Conservation (phyloP, 768 basidiomycete species). For the Podaxis mareebaensis region DNA sequence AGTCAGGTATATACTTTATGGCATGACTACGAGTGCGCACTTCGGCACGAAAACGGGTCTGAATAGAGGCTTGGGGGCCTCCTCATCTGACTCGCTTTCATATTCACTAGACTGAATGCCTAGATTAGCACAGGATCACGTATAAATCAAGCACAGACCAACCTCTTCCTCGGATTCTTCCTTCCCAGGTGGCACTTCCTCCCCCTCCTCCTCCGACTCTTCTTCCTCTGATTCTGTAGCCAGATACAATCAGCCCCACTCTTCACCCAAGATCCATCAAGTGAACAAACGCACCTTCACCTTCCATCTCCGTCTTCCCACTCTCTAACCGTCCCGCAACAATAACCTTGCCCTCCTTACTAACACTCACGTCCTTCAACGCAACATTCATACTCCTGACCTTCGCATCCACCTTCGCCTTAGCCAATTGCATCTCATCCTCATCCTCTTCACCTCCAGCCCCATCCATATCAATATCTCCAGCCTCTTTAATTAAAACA, state of each 20-base stretch:
- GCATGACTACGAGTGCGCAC: slow-evolving; percentile 37
- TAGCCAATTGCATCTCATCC: slow-evolving; percentile 39
- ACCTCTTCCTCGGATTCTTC: slow-evolving; percentile 48
- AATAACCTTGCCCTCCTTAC: slow-evolving; percentile 76
- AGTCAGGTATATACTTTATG: slow-evolving; percentile 8
- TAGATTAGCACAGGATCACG: background rate
- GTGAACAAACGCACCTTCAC: slow-evolving; percentile 25
- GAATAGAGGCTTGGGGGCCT: slow-evolving; percentile 73
- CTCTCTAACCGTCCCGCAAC: slow-evolving; percentile 80
- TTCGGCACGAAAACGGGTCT: slow-evolving; percentile 95
- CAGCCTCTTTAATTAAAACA: slow-evolving; percentile 58
- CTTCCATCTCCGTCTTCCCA: slow-evolving; percentile 67
- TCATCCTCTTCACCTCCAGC: slow-evolving; percentile 41
- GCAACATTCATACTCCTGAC: slow-evolving; percentile 69
- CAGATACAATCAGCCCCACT: slow-evolving; percentile 22
- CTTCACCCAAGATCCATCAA: background rate
- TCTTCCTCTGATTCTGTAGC: slow-evolving; percentile 4
- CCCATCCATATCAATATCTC: slow-evolving; percentile 39
- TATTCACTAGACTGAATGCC: slow-evolving; percentile 76
- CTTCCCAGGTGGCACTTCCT: slow-evolving; percentile 42
- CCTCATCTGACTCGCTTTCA: slow-evolving; percentile 80
- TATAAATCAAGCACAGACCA: slow-evolving; percentile 20
- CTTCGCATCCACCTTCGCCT: slow-evolving; percentile 31
- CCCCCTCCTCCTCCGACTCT: slow-evolving; percentile 42
- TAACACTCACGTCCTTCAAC: slow-evolving; percentile 79